Conservation (phyloP, 2,329 filamentous ascomycete species). For the Epichloe sibirici region DNA sequence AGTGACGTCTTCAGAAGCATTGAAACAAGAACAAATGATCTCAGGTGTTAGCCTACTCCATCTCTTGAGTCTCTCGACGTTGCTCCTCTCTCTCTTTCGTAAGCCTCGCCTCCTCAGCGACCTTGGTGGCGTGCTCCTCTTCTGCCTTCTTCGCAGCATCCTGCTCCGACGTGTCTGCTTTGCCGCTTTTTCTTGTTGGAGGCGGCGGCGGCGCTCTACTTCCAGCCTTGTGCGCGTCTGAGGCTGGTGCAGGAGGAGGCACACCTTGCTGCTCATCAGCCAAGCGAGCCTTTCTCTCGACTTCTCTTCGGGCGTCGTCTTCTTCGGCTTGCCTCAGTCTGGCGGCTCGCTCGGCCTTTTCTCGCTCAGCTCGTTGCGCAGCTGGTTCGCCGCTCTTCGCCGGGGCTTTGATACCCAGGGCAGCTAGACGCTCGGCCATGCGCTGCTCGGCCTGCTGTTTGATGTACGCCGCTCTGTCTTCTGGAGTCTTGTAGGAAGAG, state of each 20-base stretch:
- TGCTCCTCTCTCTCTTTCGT: slow-evolving; percentile 65
- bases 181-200: slow-evolving; percentile 58
- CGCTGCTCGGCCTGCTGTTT: slow-evolving; percentile 94
- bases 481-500: slow-evolving; percentile 74
- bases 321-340: slow-evolving; percentile 84
- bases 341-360: slow-evolving; percentile 75
- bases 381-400: slow-evolving; percentile 68
- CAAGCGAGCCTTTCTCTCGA: slow-evolving; percentile 72
- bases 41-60: slow-evolving; percentile 63
- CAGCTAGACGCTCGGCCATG: slow-evolving; percentile 91
- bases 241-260: slow-evolving; percentile 47
- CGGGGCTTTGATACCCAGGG: slow-evolving; percentile 78
- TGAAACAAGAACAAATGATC: neutral
- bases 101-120: slow-evolving; percentile 53
- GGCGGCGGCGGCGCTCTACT: slow-evolving; percentile 64
- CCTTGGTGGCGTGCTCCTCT: slow-evolving; percentile 41
- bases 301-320: slow-evolving; percentile 79
- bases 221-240: slow-evolving; percentile 32
- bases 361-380: slow-evolving; percentile 76
- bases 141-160: slow-evolving; percentile 45
- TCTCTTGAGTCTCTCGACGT: slow-evolving; percentile 55
- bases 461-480: slow-evolving; percentile 90
- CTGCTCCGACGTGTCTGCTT: slow-evolving; percentile 45
- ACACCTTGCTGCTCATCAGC: slow-evolving; percentile 63
- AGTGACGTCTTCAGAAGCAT: slow-evolving; percentile 8